Evolutionary conservation across 495 filamentous ascomycete genomes (phyloP), one percentile per base, ranked within the genome.

Genomic region (Pyrenopolyporus hunteri): DNA sequence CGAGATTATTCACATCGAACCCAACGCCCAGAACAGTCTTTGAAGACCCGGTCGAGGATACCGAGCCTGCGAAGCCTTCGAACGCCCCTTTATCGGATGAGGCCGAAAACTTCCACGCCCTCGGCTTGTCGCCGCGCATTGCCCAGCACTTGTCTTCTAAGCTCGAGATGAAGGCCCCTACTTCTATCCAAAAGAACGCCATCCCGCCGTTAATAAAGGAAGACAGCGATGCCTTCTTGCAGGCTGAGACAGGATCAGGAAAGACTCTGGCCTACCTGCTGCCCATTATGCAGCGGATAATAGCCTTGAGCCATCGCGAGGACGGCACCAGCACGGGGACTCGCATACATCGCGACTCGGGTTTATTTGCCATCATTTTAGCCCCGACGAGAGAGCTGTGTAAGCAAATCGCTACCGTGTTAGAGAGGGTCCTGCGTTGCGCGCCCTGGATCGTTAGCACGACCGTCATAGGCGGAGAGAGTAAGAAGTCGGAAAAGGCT

Each of bases 401-500:
- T 72, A 92, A 93, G 72, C 94, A 98, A 75, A 97, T 98, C 47
- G 85, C 89, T 4, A 75, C 84, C 1, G 93, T 97, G 3, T 73
- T 97, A 28, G 89, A 94, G 52, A 88, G 86, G 33, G 73, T 98
- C 11, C 77, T 97, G 16, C 85, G 89, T 43, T 93, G 90, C 55
- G 87, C 89, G 26, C 83, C 85, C 1, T 97, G 92, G 92, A 84
- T 98, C 37, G 94, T 98, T 0, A 86, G 87, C 17, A 92, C 91
- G 4, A 94, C 89, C 0, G 92, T 98, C 9, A 95, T 92, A 61
- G 94, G 94, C 71, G 94, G 94, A 17, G 93, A 98, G 75, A 97
- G 93, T 74, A 97, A 97, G 73, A 93, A 97, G 66, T 92, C 90
- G 1, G 94, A 98, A 71, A 98, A 98, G 71, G 91, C 94, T 22